A percentile compares a stretch with the other conserved stretches of the same genome.
phyloP scores from a whole-genome alignment of 352 stramenopile genomes.

The Plasmopara halstedii region DNA sequence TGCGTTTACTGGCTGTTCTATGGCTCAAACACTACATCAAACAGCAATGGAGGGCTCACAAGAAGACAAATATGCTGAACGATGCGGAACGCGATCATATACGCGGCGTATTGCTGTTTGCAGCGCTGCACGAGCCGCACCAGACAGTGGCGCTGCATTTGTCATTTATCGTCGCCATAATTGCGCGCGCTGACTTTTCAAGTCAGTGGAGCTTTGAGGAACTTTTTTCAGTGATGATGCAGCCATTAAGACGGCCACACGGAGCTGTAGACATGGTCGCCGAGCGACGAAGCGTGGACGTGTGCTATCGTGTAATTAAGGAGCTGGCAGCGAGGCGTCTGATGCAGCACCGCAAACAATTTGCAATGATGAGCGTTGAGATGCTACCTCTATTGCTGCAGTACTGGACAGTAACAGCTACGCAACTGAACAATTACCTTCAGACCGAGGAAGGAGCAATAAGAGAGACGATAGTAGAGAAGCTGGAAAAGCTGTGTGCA shows the following conservation, averaged over 20 bases:
- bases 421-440: slow-evolving; percentile 28
- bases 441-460: slow-evolving; percentile 14
- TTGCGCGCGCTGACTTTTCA: slow-evolving; percentile 73
- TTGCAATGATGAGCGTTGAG: slow-evolving; percentile 60
- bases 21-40: slow-evolving; percentile 77
- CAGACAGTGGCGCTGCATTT: slow-evolving; percentile 51
- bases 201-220: slow-evolving; percentile 51
- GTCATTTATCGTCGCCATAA: slow-evolving; percentile 50
- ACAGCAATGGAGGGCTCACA: slow-evolving; percentile 34
- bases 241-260: slow-evolving; percentile 27
- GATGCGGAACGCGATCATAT: slow-evolving; percentile 41
- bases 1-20: slow-evolving; percentile 58
- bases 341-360: slow-evolving; percentile 77
- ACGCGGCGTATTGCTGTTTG: slow-evolving; percentile 47
- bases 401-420: slow-evolving; percentile 40
- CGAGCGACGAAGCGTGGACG: slow-evolving; percentile 39
- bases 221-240: slow-evolving; percentile 59
- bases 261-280: slow-evolving; percentile 6
- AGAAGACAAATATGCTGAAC: slow-evolving; percentile 19
- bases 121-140: slow-evolving; percentile 57
- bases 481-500: slow-evolving; percentile 5
- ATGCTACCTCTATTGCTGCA: slow-evolving; percentile 49
- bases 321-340: slow-evolving; percentile 70
- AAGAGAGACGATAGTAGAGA: background rate
- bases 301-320: slow-evolving; percentile 74